Evolutionary conservation across 192 early-diverging fungal genomes (phyloP), one percentile per base, ranked within the genome.

Genomic region (Gorgonomyces haynaldii): DNA sequence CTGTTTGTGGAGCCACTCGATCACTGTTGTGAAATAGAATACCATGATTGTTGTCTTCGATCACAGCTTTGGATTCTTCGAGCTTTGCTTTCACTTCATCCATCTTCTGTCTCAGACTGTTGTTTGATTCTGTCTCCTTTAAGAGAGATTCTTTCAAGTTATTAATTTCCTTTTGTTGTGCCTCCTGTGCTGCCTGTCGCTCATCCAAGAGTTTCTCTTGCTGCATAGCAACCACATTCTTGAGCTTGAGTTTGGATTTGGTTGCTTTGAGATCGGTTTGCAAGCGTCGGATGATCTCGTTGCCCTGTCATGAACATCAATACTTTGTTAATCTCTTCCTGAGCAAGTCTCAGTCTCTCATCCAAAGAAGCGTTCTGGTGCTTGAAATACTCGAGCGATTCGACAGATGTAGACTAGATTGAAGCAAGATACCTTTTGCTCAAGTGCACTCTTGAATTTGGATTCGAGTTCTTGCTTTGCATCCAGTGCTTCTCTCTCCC

Each of bases 1-100:
- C 59, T 75, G 75, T 50, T 78, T 78, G 50, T 78, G 75, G 13
- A 78, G 66, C 68, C 69, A 78, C 49, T 75, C 71, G 41, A 78
- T 78, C n/a, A 78, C 75, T 77, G 41, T 1, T 8, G 15, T 32
- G 35, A 30, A 23, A 2, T 4, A 40, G 19, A n/a, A 45, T 16
- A 75, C 71, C 71, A 37, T 71, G 61, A 37, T 59, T 69, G 54
- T 78, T 75, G 39, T 78, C 75, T 20, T 72, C 62, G 39, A 78
- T 72, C 24, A 64, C 56, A 20, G 47, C 50, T 52, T 67, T 68
- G n/a, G 57, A 53, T 41, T 75, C 68, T 19, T 68, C 58, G n/a
- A 78, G 49, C 38, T 43, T 39, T 29, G 34, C 44, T 28, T 8
- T 27, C 9, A 74, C 45, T 20, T 65, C 60, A 16, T 59, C 61